Evolutionary conservation across 2,329 filamentous ascomycete species (phyloP), one percentile per base, ranked within the genome.

Genomic region (Phaeosphaeriaceae sp.): DNA sequence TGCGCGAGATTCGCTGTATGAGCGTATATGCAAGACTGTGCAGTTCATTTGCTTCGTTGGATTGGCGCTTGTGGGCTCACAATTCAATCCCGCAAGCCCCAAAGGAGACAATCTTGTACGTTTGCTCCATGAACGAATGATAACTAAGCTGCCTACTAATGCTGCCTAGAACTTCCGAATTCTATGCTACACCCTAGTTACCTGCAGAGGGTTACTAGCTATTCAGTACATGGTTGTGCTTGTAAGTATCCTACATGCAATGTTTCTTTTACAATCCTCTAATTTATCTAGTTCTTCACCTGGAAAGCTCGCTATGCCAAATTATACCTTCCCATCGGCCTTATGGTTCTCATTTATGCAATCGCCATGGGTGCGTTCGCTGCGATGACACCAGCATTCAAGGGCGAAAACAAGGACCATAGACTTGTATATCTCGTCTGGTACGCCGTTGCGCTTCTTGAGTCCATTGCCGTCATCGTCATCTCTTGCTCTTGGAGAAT

Each of bases 401-500:
- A 42, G n/a, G 48, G 54, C n/a, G 48, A 51, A 3, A 47, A 53
- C 3, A 40, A 47, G 12, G 36, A 46, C 9, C 53, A 61, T 17
- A 41, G 48, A 7, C 44, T 56, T 6, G 52, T 74, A 6, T 74
- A 71, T 45, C 52, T 69, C 15, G 57, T 73, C 6, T 74, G 71
- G 70, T 74, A 72, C 39, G 56, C 65, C 23, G 66, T 85, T 12
- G 79, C 81, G 51, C 70, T 74, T 2, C 42, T 81, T 6, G 86
- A 88, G 69, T 78, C 80, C 15, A 56, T 80, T 15, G 60, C 76
- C 4, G 78, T 81, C 3, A 76, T 87, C 28, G 69, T 68, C 4
- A 71, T 85, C 4, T 85, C 85, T 8, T 80, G 78, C 40, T 69
- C 76, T 18, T 86, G 79, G 66, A 75, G 79, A 3, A 79, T 82